A percentile compares a stretch with the other conserved stretches of the same genome.
Evolutionary conservation across 1,284 basidiomycete species (phyloP).

Genomic region (Fistulinella staudtii): DNA sequence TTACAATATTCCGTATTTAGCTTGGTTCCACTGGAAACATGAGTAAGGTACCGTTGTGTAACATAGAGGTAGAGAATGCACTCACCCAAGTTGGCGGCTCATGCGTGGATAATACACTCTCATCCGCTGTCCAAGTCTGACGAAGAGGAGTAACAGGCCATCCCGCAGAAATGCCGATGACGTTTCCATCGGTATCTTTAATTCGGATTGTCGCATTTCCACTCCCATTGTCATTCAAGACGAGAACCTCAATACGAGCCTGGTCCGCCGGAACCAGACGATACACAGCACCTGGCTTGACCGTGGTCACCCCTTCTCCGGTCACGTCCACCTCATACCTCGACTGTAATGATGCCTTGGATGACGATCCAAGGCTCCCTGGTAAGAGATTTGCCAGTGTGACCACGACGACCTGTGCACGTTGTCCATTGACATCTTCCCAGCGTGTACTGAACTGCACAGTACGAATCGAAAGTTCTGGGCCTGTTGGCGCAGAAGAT

Average conservation of each 20-base stretch:
- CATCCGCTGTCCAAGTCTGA: constrained; percentile 39
- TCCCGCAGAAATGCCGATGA: constrained; percentile 33
- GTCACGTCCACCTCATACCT: constrained; percentile 36
- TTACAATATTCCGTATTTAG: constrained; percentile 61
- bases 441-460: constrained; percentile 43
- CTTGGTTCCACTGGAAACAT: constrained; percentile 41
- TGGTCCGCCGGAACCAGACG: constrained; percentile 47
- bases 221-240: constrained; percentile 29
- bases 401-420: constrained; percentile 43
- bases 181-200: constrained; percentile 30
- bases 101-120: constrained; percentile 38
- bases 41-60: background rate
- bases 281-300: constrained; percentile 34
- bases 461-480: constrained; percentile 36
- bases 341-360: constrained; percentile 31
- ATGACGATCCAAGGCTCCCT: constrained; percentile 20
- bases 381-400: constrained; percentile 46
- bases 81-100: constrained; percentile 52
- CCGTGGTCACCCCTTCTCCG: constrained; percentile 37
- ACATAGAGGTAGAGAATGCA: background rate
- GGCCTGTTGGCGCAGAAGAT: constrained; percentile 11
- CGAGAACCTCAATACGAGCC: constrained; percentile 40
- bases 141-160: constrained; percentile 38
- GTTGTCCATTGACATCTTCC: constrained; percentile 34
- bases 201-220: constrained; percentile 35